Percentiles rank a stretch among this genome's conserved stretches.
phyloP scores from a whole-genome alignment of 164 flowering plant species.

The Stephania cephalantha region DNA sequence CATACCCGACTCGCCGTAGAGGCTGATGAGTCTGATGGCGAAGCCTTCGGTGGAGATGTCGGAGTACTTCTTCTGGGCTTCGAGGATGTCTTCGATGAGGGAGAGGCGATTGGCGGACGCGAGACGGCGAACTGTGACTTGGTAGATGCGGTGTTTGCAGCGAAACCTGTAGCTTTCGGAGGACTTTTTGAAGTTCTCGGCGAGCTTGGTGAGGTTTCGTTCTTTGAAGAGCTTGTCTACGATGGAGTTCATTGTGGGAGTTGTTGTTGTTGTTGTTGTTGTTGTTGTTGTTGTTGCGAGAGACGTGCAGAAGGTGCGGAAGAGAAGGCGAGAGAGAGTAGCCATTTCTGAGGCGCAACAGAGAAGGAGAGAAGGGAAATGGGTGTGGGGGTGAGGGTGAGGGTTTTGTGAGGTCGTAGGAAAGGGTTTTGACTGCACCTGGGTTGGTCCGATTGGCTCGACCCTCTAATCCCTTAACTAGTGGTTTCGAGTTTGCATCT shows the following conservation, averaged over 20 bases:
- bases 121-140: slow-evolving; percentile 33
- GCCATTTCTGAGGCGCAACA: slow-evolving; percentile 3
- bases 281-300: background rate
- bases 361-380: background rate
- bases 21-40: slow-evolving; percentile 27
- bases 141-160: slow-evolving; percentile 18
- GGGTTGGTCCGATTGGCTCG: too few species aligned
- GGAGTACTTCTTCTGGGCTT: slow-evolving; percentile 35
- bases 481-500: too few species aligned
- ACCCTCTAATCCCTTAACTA: too few species aligned
- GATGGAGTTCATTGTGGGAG: slow-evolving; percentile 3
- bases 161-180: slow-evolving; percentile 36
- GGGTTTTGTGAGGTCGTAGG: background rate
- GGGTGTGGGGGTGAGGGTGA: background rate
- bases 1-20: slow-evolving; percentile 57
- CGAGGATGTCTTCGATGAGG: slow-evolving; percentile 37
- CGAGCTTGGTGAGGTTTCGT: slow-evolving; percentile 27
- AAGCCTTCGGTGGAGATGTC: slow-evolving; percentile 35
- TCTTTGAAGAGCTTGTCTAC: slow-evolving; percentile 24
- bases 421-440: too few species aligned
- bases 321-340: slow-evolving; percentile 11
- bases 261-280: background rate
- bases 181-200: slow-evolving; percentile 34
- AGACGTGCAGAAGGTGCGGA: slow-evolving; percentile 11
- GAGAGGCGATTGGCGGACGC: slow-evolving; percentile 21